Evolutionary conservation across 1,139 yeast genomes (phyloP).

Genomic region (Geotrichum restrictum): DNA sequence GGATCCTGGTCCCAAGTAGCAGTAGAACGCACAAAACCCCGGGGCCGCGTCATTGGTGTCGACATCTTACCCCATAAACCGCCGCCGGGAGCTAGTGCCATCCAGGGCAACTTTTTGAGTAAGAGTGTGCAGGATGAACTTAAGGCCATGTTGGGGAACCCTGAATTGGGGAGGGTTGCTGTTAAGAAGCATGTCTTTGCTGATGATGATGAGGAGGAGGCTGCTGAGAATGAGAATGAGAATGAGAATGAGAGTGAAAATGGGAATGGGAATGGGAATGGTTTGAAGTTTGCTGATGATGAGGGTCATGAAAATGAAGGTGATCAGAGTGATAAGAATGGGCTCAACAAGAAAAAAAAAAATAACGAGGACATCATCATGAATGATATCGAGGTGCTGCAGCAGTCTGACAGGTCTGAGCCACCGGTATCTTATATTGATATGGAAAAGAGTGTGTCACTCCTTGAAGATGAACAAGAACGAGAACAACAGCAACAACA

Average conservation of each 20-base stretch:
- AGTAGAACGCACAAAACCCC: slow-evolving; percentile 49
- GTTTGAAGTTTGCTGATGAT: slow-evolving; percentile 11
- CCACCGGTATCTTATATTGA: slow-evolving; percentile 24
- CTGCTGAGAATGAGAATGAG: slow-evolving; percentile 12
- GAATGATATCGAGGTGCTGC: no score
- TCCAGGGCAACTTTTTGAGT: slow-evolving; percentile 84
- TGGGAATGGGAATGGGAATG: no score
- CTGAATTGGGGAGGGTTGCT: slow-evolving; percentile 31
- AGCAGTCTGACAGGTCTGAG: slow-evolving; percentile 12
- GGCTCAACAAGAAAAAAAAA: no score
- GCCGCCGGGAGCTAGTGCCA: slow-evolving; percentile 69
- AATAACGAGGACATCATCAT: no score
- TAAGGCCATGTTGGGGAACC: slow-evolving; percentile 47
- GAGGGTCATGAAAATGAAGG: slow-evolving; percentile 1
- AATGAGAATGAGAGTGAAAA: slow-evolving; percentile 3
- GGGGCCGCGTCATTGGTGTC: slow-evolving; percentile 73
- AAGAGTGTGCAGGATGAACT: slow-evolving; percentile 61
- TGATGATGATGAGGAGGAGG: slow-evolving; percentile 34
- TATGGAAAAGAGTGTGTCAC: slow-evolving; percentile 21
- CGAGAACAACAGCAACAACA: neutral
- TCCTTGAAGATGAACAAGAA: slow-evolving; percentile 6
- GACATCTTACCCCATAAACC: slow-evolving; percentile 78
- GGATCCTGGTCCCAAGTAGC: slow-evolving; percentile 95
- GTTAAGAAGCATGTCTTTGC: slow-evolving; percentile 35
- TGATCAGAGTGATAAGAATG: slow-evolving; percentile 3